Evolutionary conservation across 2,329 filamentous ascomycete genomes (phyloP).

Genomic region (Penicillium sp.): DNA sequence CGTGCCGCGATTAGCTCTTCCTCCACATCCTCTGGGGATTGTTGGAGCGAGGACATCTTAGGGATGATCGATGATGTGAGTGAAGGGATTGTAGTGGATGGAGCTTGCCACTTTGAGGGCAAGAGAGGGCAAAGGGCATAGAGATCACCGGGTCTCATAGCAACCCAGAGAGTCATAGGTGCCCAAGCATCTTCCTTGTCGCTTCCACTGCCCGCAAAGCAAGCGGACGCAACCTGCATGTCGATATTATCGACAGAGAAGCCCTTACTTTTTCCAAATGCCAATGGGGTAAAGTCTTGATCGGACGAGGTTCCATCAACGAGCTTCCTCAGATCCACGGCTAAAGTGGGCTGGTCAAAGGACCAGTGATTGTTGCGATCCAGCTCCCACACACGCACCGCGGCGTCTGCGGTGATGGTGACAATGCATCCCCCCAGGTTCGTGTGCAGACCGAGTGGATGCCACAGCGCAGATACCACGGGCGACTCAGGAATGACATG

Average conservation of each 20-base stretch:
- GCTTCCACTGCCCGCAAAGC: constrained; percentile 67
- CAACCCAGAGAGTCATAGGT: constrained; percentile 91
- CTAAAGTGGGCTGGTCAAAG: constrained; percentile 74
- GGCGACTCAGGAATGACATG: constrained; percentile 82
- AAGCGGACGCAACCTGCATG: constrained; percentile 87
- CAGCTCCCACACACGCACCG: constrained; percentile 85
- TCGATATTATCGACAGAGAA: constrained; percentile 88
- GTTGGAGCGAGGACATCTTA: constrained; percentile 50
- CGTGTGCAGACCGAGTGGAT: constrained; percentile 68
- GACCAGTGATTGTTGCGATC: constrained; percentile 78
- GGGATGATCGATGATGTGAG: constrained; percentile 77
- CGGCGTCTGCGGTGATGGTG: constrained; percentile 80
- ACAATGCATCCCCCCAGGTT: constrained; percentile 70
- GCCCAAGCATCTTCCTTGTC: constrained; percentile 68
- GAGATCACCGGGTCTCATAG: constrained; percentile 89
- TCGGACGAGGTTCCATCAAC: constrained; percentile 75
- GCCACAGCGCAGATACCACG: constrained; percentile 79
- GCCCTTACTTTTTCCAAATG: constrained; percentile 65
- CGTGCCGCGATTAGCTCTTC: constrained; percentile 45
- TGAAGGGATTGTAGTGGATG: constrained; percentile 69
- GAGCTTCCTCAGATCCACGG: constrained; percentile 82
- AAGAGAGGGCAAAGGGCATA: constrained; percentile 90
- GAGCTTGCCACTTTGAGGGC: constrained; percentile 77
- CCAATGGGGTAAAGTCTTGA: constrained; percentile 74
- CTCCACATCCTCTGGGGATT: constrained; percentile 39